phyloP scores from a whole-genome alignment of 2,329 filamentous ascomycete species.

The Monilinia polystroma region DNA sequence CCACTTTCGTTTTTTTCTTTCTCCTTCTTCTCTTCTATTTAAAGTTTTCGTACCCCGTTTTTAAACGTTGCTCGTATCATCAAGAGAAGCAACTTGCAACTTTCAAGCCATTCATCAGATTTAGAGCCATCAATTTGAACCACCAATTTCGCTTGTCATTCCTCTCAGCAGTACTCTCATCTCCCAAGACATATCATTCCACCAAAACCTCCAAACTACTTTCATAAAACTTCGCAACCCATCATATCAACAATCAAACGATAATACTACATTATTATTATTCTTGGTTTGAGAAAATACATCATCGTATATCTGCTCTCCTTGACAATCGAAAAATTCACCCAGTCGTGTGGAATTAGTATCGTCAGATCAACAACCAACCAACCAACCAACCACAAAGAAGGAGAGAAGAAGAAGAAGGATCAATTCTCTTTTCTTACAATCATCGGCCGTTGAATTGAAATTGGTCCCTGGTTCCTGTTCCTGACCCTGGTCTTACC shows the following conservation, averaged over 20 bases:
- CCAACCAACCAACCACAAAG: no score
- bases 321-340: no score
- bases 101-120: not conserved
- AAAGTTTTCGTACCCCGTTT: not conserved
- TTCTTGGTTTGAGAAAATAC: no score
- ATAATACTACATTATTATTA: not conserved
- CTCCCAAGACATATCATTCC: not conserved
- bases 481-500: conserved; percentile 12
- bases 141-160: conserved; percentile 11
- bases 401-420: no score
- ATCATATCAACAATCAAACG: not conserved
- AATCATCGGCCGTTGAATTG: conserved; percentile 13
- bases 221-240: conserved; percentile 1
- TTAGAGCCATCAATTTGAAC: not conserved
- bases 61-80: conserved; percentile 7
- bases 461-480: conserved; percentile 21
- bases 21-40: not conserved
- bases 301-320: no score
- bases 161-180: not conserved
- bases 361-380: no score
- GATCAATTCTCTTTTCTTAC: no score
- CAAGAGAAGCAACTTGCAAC: not conserved
- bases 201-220: conserved; percentile 1
- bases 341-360: no score
- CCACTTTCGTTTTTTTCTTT: conserved; percentile 3